phyloP scores from a whole-genome alignment of 2,329 filamentous ascomycete genomes.

The Beauveria australis region DNA sequence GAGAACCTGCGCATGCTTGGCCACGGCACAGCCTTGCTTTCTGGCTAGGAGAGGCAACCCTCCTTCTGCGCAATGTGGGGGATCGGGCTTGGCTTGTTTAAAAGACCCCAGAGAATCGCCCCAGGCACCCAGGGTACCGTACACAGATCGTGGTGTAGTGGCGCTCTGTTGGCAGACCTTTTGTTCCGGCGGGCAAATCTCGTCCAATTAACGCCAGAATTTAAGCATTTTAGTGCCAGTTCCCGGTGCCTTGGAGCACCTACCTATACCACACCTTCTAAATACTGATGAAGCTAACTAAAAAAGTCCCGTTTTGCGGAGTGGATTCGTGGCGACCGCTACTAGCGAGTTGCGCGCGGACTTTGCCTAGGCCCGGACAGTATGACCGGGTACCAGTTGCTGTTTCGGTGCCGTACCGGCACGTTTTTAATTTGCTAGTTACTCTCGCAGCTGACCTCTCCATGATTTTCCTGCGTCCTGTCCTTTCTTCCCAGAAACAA shows the following conservation, averaged over 20 bases:
- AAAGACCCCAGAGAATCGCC: not conserved
- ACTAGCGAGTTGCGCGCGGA: not conserved
- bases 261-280: not conserved
- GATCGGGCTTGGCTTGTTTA: no score
- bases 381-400: not conserved
- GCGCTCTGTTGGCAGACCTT: not conserved
- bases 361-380: slow-evolving; percentile 6
- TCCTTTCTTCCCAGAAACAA: not conserved
- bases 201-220: not conserved
- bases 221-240: not conserved
- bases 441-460: not conserved
- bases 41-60: not conserved
- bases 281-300: not conserved
- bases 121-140: not conserved
- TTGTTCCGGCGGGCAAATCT: not conserved
- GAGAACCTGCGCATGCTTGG: not conserved
- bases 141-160: not conserved
- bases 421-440: not conserved
- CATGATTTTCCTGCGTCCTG: not conserved
- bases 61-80: not conserved
- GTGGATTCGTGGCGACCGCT: slow-evolving; percentile 6
- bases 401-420: slow-evolving; percentile 9
- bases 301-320: not conserved
- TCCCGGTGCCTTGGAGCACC: not conserved
- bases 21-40: no score